A percentile compares a stretch with the other conserved stretches of the same genome.
phyloP scores from a whole-genome alignment of 345 rosid species.

The Gossypium sturtianum region DNA sequence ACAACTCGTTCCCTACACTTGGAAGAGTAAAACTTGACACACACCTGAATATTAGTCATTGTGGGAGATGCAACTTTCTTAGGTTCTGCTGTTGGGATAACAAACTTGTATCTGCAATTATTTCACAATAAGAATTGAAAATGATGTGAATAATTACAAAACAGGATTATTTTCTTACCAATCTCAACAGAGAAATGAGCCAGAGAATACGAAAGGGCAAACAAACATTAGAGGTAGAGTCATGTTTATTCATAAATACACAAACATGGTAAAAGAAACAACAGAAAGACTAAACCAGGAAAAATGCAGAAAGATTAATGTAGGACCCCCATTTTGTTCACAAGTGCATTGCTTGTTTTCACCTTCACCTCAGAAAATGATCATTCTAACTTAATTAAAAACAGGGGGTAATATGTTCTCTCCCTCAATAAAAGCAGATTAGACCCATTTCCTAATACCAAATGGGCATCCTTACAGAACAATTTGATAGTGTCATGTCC shows the following conservation, averaged over 20 bases:
- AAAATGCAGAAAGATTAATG: background rate
- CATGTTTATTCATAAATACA: background rate
- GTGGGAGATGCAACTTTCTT: conserved; percentile 73
- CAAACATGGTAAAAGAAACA: background rate
- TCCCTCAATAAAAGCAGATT: conserved; percentile 5
- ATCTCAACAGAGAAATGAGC: conserved; percentile 10
- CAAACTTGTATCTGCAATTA: conserved; percentile 74
- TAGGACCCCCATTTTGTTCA: background rate
- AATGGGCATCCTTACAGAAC: background rate
- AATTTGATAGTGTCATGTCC: background rate
- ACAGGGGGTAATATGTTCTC: background rate
- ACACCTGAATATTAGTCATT: conserved; percentile 83
- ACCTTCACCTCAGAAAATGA: background rate
- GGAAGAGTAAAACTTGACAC: background rate
- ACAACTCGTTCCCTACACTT: background rate
- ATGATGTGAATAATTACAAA: background rate
- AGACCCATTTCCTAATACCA: background rate
- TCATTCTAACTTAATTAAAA: background rate
- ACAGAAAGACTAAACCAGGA: background rate
- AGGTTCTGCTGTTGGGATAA: conserved; percentile 75
- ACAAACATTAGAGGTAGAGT: background rate
- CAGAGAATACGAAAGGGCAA: background rate
- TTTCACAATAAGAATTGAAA: conserved; percentile 15
- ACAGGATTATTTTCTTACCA: background rate
- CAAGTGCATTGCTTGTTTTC: background rate